Evolutionary conservation across 257 asterid genomes (phyloP), one percentile per base, ranked within the genome.

Genomic region (Coffea eugenioides): DNA sequence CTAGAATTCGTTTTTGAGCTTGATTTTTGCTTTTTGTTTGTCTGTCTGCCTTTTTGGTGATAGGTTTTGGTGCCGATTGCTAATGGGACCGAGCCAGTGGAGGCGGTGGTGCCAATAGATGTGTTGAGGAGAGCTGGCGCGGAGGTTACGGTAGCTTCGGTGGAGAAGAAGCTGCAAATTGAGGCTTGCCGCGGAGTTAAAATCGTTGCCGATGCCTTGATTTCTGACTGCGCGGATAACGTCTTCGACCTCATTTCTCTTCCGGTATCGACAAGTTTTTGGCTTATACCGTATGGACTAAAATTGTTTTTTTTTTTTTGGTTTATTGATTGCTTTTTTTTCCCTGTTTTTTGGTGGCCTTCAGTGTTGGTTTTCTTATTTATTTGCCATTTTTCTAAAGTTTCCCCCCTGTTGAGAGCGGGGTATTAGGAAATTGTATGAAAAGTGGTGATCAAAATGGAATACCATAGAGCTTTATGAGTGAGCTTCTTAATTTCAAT

Each of bases 61-160:
- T 81, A 95, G 99, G 98, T 95, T 75, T 91, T 95, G 97, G 94
- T 95, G 73, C 99, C 99, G 82, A 90, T 95, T 83, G 99, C 97
- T 67, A 92, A 93, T 69, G 99, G 99, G 36, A 86, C 96, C 69
- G 99, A 95, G 93, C 97, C 99, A 64, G 80, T 93, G 87, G 99
- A 95, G 88, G 98, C 99, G 84, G 93, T 92, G 84, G 83, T 92
- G 23, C 89, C 92, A 69, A 88, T 93, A 20, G 99, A 95, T 87
- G 87, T 93, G 69, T 85, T 95, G 56, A 84, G 97, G 68, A 85
- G 99, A 88, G 97, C 99, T 82, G 99, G 99, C 74, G 97, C 98
- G 76, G 98, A 92, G 68, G 99, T 95, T 73, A 92, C 95, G 66
- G 97, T 95, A 25, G 97, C 99, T 6, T 93, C 99, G 73, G 94